phyloP scores from a whole-genome alignment of 768 basidiomycete species.

The Boletus sp. region DNA sequence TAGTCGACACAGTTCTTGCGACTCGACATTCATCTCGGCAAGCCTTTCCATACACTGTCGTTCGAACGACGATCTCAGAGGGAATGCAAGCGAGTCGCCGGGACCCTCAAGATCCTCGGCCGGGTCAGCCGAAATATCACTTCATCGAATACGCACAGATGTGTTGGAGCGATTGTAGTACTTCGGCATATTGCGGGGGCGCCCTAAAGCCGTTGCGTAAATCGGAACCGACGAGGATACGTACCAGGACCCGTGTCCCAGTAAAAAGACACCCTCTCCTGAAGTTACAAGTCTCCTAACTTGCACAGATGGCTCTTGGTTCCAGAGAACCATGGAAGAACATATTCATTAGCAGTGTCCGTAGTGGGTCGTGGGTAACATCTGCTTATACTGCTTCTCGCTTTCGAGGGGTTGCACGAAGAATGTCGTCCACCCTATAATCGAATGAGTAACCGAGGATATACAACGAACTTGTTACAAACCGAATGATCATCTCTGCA shows the following conservation, averaged over 20 bases:
- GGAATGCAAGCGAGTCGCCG: background rate
- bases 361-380: background rate
- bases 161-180: background rate
- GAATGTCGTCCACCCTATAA: constrained; percentile 84
- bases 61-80: background rate
- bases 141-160: background rate
- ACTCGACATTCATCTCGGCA: background rate
- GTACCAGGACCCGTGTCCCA: background rate
- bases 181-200: background rate
- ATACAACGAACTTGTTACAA: constrained; percentile 22
- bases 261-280: background rate
- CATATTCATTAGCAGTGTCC: constrained; percentile 1
- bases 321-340: background rate
- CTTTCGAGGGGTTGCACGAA: constrained; percentile 79
- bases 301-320: background rate
- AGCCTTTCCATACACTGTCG: background rate
- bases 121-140: background rate
- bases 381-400: constrained; percentile 66
- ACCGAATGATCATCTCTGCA: constrained; percentile 98
- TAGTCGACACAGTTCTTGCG: background rate
- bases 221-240: background rate
- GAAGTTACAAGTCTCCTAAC: background rate
- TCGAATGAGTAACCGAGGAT: constrained; percentile 2
- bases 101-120: too few species aligned
- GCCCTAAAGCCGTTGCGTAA: background rate